Evolutionary conservation across 2,329 filamentous ascomycete genomes (phyloP).

Genomic region (Calonectria honghensis): DNA sequence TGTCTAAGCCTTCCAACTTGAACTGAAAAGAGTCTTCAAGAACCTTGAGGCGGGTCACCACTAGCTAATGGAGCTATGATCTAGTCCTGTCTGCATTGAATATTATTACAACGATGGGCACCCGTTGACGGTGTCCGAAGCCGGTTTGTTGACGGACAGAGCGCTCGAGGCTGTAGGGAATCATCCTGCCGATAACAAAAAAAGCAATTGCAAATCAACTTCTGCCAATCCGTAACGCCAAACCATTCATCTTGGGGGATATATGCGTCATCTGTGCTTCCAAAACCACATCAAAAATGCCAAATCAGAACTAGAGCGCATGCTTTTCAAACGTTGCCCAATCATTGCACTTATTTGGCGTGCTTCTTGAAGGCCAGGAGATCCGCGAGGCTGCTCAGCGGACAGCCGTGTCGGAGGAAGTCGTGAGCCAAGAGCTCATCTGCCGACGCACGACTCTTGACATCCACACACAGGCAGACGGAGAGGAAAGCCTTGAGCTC

Average conservation of each 20-base stretch:
- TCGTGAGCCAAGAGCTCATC: slow-evolving; percentile 93
- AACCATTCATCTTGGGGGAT: slow-evolving; percentile 54
- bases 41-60: slow-evolving; percentile 37
- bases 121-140: slow-evolving; percentile 40
- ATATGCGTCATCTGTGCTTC: slow-evolving; percentile 54
- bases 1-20: slow-evolving; percentile 37
- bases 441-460: slow-evolving; percentile 94
- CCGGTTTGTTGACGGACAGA: slow-evolving; percentile 35
- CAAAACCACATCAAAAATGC: slow-evolving; percentile 51
- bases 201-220: slow-evolving; percentile 46
- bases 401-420: slow-evolving; percentile 94
- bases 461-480: slow-evolving; percentile 96
- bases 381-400: slow-evolving; percentile 87
- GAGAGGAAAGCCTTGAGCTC: slow-evolving; percentile 98
- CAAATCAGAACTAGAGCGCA: slow-evolving; percentile 45
- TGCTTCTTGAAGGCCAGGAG: slow-evolving; percentile 91
- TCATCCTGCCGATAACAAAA: slow-evolving; percentile 48
- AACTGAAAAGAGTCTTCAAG: slow-evolving; percentile 39
- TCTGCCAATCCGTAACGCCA: slow-evolving; percentile 55
- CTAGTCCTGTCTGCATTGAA: slow-evolving; percentile 48
- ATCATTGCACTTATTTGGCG: slow-evolving; percentile 69
- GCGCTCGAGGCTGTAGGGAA: slow-evolving; percentile 31
- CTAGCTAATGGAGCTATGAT: slow-evolving; percentile 45
- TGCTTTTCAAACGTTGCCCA: slow-evolving; percentile 47
- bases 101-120: slow-evolving; percentile 52